phyloP scores from a whole-genome alignment of 495 filamentous ascomycete species.

The Extremus antarcticus region DNA sequence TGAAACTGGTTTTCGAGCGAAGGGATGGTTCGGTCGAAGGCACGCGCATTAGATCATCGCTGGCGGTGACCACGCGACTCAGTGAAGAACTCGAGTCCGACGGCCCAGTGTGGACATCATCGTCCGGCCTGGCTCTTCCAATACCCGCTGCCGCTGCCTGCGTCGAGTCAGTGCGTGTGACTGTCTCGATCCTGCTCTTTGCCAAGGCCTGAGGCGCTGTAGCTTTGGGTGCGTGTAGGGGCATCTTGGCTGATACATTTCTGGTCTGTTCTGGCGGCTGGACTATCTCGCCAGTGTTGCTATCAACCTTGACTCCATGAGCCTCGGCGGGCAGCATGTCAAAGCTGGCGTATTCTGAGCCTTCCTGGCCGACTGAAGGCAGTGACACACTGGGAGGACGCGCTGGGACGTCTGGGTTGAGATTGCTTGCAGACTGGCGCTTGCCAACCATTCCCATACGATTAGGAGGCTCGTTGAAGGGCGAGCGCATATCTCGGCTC shows the following conservation, averaged over 20 bases:
- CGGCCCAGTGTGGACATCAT: conserved; percentile 39
- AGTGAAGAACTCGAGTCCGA: conserved; percentile 33
- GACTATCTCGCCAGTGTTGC: conserved; percentile 5
- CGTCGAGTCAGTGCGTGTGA: conserved; percentile 81
- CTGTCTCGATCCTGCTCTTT: conserved; percentile 64
- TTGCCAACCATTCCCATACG: conserved; percentile 36
- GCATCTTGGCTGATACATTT: conserved; percentile 67
- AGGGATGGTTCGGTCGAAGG: conserved; percentile 25
- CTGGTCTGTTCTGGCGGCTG: conserved; percentile 52
- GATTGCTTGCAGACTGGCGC: conserved; percentile 32
- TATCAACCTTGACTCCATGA: conserved; percentile 5
- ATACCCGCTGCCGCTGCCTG: conserved; percentile 74
- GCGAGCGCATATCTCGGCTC: conserved; percentile 66
- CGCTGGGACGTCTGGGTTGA: conserved; percentile 38
- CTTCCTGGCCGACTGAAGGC: conserved; percentile 81
- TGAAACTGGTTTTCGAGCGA: conserved; percentile 31
- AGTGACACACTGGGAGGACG: conserved; percentile 62
- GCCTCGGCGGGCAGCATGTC: conserved; percentile 28
- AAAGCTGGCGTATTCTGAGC: conserved; percentile 69
- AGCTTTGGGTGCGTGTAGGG: conserved; percentile 84
- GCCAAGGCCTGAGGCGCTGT: conserved; percentile 67
- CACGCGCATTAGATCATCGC: conserved; percentile 6
- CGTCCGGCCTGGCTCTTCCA: conserved; percentile 54
- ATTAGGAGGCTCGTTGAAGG: conserved; percentile 58
- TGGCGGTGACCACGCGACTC: conserved; percentile 9